These are phyloP conservation scores for Hansenula sp. DNA, from an alignment of 1,139 yeast genomes.

Conservation along the genomic window DNA sequence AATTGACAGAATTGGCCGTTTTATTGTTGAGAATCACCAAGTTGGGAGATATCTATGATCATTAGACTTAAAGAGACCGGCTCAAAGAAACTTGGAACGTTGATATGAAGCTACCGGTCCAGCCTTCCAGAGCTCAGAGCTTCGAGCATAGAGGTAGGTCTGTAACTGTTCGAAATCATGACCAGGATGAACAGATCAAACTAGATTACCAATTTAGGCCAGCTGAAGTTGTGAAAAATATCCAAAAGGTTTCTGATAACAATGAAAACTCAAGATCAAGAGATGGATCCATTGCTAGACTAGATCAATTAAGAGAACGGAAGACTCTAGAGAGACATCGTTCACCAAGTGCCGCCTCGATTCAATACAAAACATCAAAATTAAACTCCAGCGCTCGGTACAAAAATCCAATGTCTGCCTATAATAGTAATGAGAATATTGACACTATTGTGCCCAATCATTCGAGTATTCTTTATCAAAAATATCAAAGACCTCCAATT, in stretches of 20 bases:
- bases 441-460: constrained; percentile 18
- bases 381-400: constrained; percentile 4
- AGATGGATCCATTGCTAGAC: not conserved
- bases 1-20: too few relatives aligned
- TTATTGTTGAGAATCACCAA: too few relatives aligned
- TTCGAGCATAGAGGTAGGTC: constrained; percentile 2
- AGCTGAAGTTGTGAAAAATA: constrained; percentile 1
- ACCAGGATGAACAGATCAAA: not conserved
- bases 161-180: not conserved
- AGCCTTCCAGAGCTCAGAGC: not conserved
- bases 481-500: constrained; percentile 7
- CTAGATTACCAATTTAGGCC: not conserved
- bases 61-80: too few relatives aligned
- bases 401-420: constrained; percentile 19
- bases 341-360: not conserved
- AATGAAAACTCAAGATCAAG: constrained; percentile 1
- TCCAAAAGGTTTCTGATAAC: not conserved
- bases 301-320: not conserved
- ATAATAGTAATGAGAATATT: constrained; percentile 10
- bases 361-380: not conserved
- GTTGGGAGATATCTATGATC: too few relatives aligned
- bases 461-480: constrained; percentile 12
- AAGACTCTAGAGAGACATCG: not conserved
- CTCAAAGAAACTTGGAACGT: too few relatives aligned
- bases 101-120: too few relatives aligned